Evolutionary conservation across 1,284 basidiomycete genomes (phyloP).

Genomic region (Wallemia hederae): DNA sequence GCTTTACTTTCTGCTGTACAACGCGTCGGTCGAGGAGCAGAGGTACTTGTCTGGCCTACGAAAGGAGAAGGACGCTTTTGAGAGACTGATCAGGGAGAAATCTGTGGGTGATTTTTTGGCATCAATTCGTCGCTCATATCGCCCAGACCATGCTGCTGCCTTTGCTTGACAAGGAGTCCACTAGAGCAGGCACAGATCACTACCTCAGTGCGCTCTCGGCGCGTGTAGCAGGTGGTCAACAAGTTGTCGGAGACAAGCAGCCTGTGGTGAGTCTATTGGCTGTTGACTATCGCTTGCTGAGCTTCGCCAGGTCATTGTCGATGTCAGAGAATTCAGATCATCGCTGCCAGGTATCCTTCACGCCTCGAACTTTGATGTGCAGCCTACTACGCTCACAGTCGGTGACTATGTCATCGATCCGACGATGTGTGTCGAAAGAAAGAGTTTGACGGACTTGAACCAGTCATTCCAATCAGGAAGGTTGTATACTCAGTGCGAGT

Average conservation of each 20-base stretch:
- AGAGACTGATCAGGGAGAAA: slow-evolving; percentile 68
- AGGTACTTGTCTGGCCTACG: slow-evolving; percentile 67
- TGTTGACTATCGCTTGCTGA: not conserved
- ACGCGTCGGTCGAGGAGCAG: slow-evolving; percentile 78
- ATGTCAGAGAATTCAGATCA: slow-evolving; percentile 87
- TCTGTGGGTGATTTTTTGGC: slow-evolving; percentile 33
- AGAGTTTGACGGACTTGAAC: slow-evolving; percentile 71
- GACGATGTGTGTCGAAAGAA: slow-evolving; percentile 84
- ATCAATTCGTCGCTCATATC: not conserved
- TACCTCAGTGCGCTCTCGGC: slow-evolving; percentile 63
- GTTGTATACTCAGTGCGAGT: slow-evolving; percentile 87
- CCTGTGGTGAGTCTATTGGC: slow-evolving; percentile 27
- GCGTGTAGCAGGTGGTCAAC: slow-evolving; percentile 58
- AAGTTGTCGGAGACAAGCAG: slow-evolving; percentile 29
- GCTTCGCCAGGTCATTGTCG: slow-evolving; percentile 48
- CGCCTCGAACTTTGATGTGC: slow-evolving; percentile 44
- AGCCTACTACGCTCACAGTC: slow-evolving; percentile 71
- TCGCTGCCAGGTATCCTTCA: slow-evolving; percentile 72
- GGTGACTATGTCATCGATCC: slow-evolving; percentile 90
- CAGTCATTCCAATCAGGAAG: slow-evolving; percentile 77
- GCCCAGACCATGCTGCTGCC: slow-evolving; percentile 69
- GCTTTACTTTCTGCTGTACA: slow-evolving; percentile 89
- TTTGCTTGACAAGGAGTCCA: slow-evolving; percentile 37
- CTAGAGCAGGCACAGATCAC: slow-evolving; percentile 22
- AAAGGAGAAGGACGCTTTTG: slow-evolving; percentile 81